Evolutionary conservation across 2,329 filamentous ascomycete genomes (phyloP), one percentile per base, ranked within the genome.

Genomic region (Coniochaeta sp.): DNA sequence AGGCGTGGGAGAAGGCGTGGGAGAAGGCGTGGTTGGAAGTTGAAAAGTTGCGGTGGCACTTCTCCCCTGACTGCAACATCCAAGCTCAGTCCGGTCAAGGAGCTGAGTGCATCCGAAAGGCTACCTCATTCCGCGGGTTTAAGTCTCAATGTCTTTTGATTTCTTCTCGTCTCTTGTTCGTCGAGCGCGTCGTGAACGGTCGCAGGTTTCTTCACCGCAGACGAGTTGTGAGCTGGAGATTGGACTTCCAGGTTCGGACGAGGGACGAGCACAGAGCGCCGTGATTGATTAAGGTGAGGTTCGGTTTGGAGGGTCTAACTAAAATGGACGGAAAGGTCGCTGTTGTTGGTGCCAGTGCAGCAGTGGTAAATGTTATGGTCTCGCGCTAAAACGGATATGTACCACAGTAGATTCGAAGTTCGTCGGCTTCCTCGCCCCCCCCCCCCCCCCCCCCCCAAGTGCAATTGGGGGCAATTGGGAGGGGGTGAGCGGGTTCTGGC

Each of bases 51-150:
- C 54, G 32, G 54, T 36, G 55, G 55, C 22, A 36, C 30, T 58
- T n/a, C 28, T 58, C 55, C 54, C 61, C 32, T 56, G 47, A 59
- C 47, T 44, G 34, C 55, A 57, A 52, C 52, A 55, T 52, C 55
- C 40, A 61, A 63, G 74, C 80, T 81, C 81, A 84, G 82, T 84
- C 82, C 82, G 75, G 77, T 78, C 74, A 81, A 76, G 82, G 81
- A 83, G 77, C 81, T 83, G 81, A 83, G 81, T 73, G 72, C 75
- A 76, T 75, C 73, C 74, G 76, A 73, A 71, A 71, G 73, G 75
- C 79, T 84, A 84, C 81, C 81, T 79, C 82, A 85, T 85, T 80
- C 79, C 81, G 80, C 68, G 50, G 57, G 30, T 6, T 30, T n/a
- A 52, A 52, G 22, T 52, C 10, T 52, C n/a, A 19, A 3, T 17